Base-by-base conservation (phyloP, 2,329 filamentous ascomycete genomes). In the Orbilia oligospora region DNA sequence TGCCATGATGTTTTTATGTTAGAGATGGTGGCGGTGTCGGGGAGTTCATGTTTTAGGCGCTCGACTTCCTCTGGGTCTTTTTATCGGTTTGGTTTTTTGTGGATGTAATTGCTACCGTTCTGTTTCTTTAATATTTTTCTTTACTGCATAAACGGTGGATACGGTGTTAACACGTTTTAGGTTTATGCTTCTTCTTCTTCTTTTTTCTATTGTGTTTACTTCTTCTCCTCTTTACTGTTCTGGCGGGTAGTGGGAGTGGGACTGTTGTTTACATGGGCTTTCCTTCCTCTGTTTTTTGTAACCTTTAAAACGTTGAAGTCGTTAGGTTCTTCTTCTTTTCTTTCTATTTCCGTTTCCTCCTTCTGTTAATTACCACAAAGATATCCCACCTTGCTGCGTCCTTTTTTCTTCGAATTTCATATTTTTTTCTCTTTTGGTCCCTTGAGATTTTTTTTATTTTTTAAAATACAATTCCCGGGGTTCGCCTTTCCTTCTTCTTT, bases 141-240 rank as follows among this genome's bases (percentile, higher is more conserved):
- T 36, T 65, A 51, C 61, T 46, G 68, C 75, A 71, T 77, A 71
- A 24, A 72, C 58, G 76, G 78, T 76, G 80, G 80, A 79, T 78
- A 76, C 56, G 64, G 51, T 73, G 61, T 73, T 78, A 63, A 61
- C 56, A 61, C 67, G 27, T 76, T 56, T 53, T 49, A 61, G 76
- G 63, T 49, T 65, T 55, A 55, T 64, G 20, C 49, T 38, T 41
- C 36, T 51, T 30, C 27, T 6, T 6, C n/a, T 71, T 41, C 22
- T 33, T 16, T 20, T 44, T 16, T 58, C 38, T 51, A 14, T 1
- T 48, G 16, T 12, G 24, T 38, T 22, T 41, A n/a, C 12, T 38
- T 30, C n/a, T 18, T 55, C 44, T 22, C 41, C 49, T 67, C 44
- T 67, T 68, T 49, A 41, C 16, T 20, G 2, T 55, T 41, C 12